Evolutionary conservation across 148 eudicot genomes (phyloP).

Genomic region (Drosera capensis): DNA sequence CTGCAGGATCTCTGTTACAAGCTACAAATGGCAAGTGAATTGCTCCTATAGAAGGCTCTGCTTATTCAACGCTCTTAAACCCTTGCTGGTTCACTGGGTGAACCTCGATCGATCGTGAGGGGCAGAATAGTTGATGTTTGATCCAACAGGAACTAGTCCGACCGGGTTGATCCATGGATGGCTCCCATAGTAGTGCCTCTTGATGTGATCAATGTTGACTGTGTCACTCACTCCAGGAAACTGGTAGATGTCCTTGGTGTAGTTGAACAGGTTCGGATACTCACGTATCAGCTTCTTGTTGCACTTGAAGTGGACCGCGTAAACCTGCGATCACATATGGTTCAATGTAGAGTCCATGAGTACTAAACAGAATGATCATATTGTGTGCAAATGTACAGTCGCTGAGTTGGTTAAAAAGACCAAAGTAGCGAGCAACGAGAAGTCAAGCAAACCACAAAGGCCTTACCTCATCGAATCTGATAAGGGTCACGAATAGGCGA

Average conservation of each 20-base stretch:
- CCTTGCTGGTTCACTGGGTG: slow-evolving; percentile 1
- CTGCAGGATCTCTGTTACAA: no score
- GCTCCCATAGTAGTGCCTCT: slow-evolving; percentile 72
- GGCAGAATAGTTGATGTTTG: slow-evolving; percentile 56
- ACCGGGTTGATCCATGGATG: slow-evolving; percentile 60
- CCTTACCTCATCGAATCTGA: slow-evolving; percentile 82
- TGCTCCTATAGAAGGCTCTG: neutral
- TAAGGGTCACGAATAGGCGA: slow-evolving; percentile 72
- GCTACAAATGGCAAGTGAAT: neutral
- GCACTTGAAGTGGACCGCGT: slow-evolving; percentile 90
- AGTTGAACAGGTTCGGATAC: slow-evolving; percentile 71
- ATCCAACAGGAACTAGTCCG: slow-evolving; percentile 68
- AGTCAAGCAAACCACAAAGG: neutral
- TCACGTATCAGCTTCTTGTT: slow-evolving; percentile 58
- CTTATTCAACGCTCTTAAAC: neutral
- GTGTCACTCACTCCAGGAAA: slow-evolving; percentile 62
- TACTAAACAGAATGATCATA: neutral
- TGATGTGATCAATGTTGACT: slow-evolving; percentile 73
- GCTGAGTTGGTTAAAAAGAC: neutral
- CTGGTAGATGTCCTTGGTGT: slow-evolving; percentile 75
- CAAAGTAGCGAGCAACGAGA: neutral
- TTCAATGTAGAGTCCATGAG: neutral
- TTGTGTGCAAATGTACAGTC: neutral
- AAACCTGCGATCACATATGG: slow-evolving; percentile 33
- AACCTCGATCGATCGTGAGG: slow-evolving; percentile 53